phyloP scores from a whole-genome alignment of 805 yeast genomes.

The Schwanniomyces polymorphus region DNA sequence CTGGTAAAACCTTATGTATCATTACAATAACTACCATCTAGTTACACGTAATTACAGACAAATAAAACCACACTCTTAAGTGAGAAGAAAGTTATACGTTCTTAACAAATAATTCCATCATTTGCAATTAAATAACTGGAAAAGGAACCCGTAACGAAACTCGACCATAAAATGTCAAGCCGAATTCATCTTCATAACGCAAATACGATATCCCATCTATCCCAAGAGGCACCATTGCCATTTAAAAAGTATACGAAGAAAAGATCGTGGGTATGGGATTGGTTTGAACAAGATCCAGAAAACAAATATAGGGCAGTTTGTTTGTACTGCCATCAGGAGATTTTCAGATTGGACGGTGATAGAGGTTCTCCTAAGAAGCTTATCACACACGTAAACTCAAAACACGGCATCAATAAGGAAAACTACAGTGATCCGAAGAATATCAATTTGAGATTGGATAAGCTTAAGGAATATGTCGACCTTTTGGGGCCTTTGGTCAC shows the following conservation, averaged over 20 bases:
- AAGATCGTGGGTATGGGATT: constrained; percentile 18
- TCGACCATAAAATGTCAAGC: constrained; percentile 10
- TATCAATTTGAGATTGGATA: constrained; percentile 5
- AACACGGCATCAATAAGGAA: constrained; percentile 13
- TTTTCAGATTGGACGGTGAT: constrained; percentile 15
- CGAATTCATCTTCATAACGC: constrained; percentile 11
- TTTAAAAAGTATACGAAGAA: constrained; percentile 16
- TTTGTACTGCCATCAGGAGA: constrained; percentile 13
- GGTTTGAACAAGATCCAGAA: constrained; percentile 16
- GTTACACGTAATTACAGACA: background rate
- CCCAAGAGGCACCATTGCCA: constrained; percentile 14
- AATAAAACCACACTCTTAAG: background rate
- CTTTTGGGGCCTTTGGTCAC: constrained; percentile 12
- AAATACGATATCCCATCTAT: constrained; percentile 13
- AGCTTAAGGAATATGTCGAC: constrained; percentile 7
- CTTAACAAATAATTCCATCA: background rate
- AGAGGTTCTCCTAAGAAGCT: constrained; percentile 17
- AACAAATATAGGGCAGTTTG: constrained; percentile 16
- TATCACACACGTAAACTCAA: constrained; percentile 15
- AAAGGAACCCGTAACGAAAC: constrained; percentile 1
- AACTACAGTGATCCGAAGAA: constrained; percentile 6
- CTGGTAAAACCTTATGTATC: background rate
- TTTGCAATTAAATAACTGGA: background rate
- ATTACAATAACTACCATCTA: background rate
- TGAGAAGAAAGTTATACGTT: background rate